Percentiles rank a stretch among this genome's conserved stretches.
These are phyloP conservation scores for Clathrospora elynae DNA, from an alignment of 2,329 filamentous ascomycete genomes.

Conservation along the genomic window DNA sequence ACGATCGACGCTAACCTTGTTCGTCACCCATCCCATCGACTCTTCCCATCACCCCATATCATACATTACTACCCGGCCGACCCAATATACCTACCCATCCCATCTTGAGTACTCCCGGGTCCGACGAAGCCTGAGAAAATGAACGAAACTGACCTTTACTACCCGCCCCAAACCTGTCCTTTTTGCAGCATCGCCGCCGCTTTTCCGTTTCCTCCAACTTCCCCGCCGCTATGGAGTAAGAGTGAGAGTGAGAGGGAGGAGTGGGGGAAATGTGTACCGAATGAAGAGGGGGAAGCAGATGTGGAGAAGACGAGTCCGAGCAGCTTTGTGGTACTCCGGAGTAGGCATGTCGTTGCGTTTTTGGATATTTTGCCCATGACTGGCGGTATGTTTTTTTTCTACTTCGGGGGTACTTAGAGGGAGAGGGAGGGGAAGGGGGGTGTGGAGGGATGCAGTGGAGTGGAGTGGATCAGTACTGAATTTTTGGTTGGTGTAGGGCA, in stretches of 20 bases:
- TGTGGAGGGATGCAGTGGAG: not conserved
- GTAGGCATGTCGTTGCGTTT: constrained; percentile 79
- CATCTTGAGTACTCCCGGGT: too few relatives aligned
- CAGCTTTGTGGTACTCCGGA: constrained; percentile 73
- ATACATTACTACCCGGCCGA: too few relatives aligned
- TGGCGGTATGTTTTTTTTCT: constrained; percentile 55
- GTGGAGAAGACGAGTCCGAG: constrained; percentile 45
- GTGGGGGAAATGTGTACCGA: constrained; percentile 29
- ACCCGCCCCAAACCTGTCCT: constrained; percentile 55
- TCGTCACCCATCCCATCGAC: not conserved
- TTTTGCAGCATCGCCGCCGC: constrained; percentile 64
- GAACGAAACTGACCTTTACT: constrained; percentile 45
- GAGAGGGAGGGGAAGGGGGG: not conserved
- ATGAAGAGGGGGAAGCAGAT: constrained; percentile 30
- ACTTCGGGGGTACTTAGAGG: not conserved
- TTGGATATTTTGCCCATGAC: constrained; percentile 91
- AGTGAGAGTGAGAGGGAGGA: constrained; percentile 18
- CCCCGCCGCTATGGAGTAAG: constrained; percentile 4
- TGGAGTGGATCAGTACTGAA: not conserved
- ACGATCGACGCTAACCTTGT: not conserved
- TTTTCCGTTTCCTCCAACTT: constrained; percentile 48
- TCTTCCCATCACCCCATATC: not conserved
- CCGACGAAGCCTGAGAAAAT: too few relatives aligned
- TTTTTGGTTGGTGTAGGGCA: constrained; percentile 54
- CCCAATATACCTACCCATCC: too few relatives aligned